Conservation (phyloP, 2,329 filamentous ascomycete genomes). For the Setomelanomma holmii region DNA sequence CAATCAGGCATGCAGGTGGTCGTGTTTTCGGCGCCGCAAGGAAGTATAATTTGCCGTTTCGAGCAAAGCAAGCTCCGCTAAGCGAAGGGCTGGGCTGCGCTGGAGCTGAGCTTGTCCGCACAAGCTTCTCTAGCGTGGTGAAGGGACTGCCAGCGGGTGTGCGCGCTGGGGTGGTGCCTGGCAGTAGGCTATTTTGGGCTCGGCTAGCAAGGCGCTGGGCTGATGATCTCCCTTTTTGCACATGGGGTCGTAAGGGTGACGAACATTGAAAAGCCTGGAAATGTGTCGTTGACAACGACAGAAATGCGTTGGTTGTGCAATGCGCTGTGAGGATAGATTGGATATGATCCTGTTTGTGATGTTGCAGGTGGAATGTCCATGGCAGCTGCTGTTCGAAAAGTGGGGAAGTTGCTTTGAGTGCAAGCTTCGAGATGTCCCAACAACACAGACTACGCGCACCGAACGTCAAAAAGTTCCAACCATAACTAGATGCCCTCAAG, state of each 20-base stretch:
- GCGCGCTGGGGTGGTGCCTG: background rate
- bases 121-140: conserved; percentile 4
- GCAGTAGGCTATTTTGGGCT: background rate
- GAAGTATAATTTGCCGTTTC: too few species aligned
- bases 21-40: background rate
- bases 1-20: too few species aligned
- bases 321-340: background rate
- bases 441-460: too few species aligned
- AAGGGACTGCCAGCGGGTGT: background rate
- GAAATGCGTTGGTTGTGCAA: background rate
- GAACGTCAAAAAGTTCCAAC: too few species aligned
- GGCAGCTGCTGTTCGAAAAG: too few species aligned
- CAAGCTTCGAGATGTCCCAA: too few species aligned
- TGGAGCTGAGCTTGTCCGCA: conserved; percentile 1
- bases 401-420: too few species aligned
- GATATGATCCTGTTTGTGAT: too few species aligned
- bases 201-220: background rate
- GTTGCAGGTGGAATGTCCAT: too few species aligned
- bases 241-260: background rate
- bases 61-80: background rate
- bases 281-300: background rate
- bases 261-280: background rate
- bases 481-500: too few species aligned
- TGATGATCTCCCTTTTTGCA: background rate
- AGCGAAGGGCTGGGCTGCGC: conserved; percentile 1